Conservation (phyloP, 257 asterid genomes). For the Rehmannia glutinosa region DNA sequence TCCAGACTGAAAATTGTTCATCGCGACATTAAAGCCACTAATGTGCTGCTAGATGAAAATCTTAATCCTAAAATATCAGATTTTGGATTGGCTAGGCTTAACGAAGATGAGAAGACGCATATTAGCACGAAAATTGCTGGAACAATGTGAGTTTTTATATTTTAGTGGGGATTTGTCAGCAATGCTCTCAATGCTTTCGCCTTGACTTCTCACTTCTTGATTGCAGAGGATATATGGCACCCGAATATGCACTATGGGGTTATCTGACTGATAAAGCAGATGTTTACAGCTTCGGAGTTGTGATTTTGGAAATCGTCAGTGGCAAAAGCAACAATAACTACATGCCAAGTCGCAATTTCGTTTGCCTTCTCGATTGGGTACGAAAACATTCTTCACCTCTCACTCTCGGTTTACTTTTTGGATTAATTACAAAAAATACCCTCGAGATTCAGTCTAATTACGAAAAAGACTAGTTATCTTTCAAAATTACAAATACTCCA, state of each 20-base stretch:
- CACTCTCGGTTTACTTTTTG: not conserved
- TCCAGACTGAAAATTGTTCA: slow-evolving; percentile 84
- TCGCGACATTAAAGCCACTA: slow-evolving; percentile 89
- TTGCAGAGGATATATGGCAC: slow-evolving; percentile 94
- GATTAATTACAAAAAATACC: not conserved
- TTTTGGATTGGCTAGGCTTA: slow-evolving; percentile 86
- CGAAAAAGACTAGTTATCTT: not conserved
- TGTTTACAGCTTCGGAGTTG: slow-evolving; percentile 85
- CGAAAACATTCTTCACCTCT: not conserved
- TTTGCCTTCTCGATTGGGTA: slow-evolving; percentile 93
- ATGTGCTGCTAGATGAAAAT: slow-evolving; percentile 71
- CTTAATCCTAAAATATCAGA: slow-evolving; percentile 84
- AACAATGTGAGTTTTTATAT: slow-evolving; percentile 61
- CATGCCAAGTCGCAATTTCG: slow-evolving; percentile 56
- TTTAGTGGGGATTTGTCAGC: not conserved
- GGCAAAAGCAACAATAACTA: slow-evolving; percentile 77
- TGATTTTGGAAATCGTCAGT: slow-evolving; percentile 72
- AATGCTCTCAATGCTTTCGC: not conserved
- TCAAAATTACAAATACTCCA: not conserved
- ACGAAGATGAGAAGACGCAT: slow-evolving; percentile 76
- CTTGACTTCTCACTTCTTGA: not conserved
- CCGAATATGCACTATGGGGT: slow-evolving; percentile 91
- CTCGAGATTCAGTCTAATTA: not conserved
- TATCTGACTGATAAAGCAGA: slow-evolving; percentile 81
- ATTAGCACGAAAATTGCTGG: slow-evolving; percentile 91